Conservation (phyloP, 108 stramenopile species). For the Conticribra weissflogii region DNA sequence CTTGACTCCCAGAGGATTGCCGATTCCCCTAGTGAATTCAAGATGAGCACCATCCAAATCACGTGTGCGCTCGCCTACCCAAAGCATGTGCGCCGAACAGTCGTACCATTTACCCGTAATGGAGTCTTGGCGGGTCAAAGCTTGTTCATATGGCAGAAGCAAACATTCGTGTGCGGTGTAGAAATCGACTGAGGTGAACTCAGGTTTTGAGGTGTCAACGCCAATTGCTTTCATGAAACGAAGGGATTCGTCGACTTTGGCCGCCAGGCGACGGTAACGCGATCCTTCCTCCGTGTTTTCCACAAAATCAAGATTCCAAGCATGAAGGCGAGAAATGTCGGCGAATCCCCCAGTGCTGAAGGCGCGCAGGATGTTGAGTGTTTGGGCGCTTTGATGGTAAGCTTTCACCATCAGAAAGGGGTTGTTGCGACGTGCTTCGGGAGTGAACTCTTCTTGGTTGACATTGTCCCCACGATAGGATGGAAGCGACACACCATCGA, state of each 20-base stretch:
- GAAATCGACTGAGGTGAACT: conserved; percentile 93
- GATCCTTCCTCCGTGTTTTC: conserved; percentile 91
- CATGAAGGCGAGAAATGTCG: conserved; percentile 93
- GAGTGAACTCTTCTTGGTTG: conserved; percentile 92
- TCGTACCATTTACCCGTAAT: conserved; percentile 96
- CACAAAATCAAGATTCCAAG: conserved; percentile 99
- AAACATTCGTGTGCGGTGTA: conserved; percentile 98
- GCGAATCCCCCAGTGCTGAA: conserved; percentile 96
- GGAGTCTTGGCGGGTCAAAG: conserved; percentile 96
- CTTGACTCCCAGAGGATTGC: conserved; percentile 98
- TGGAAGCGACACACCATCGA: conserved; percentile 84
- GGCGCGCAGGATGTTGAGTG: conserved; percentile 96
- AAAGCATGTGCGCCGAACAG: conserved; percentile 98
- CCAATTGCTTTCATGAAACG: conserved; percentile 98
- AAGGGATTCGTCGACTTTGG: conserved; percentile 92
- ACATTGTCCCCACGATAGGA: conserved; percentile 98
- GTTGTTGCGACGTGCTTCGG: conserved; percentile 89
- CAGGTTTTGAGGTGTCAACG: conserved; percentile 81
- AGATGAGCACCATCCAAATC: conserved; percentile 97
- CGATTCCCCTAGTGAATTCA: conserved; percentile 96
- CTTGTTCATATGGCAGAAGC: conserved; percentile 97
- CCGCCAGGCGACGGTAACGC: conserved; percentile 89
- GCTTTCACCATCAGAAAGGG: conserved; percentile 85
- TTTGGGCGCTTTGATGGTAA: conserved; percentile 94
- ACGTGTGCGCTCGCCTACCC: conserved; percentile 99